These are phyloP conservation scores for Aspergillus funiculosus DNA, from an alignment of 495 filamentous ascomycete species.

Conservation along the genomic window DNA sequence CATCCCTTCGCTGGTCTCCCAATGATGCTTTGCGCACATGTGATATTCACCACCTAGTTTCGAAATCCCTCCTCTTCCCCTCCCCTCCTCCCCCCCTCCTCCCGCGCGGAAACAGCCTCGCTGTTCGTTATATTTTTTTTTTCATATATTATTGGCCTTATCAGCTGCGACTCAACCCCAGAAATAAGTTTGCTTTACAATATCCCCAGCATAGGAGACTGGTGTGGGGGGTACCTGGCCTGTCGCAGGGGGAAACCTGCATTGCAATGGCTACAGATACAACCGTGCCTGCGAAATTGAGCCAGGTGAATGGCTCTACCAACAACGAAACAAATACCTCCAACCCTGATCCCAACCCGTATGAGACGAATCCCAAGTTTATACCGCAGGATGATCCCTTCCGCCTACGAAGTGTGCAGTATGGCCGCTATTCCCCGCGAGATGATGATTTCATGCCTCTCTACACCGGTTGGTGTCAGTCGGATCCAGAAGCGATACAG, in stretches of 20 bases:
- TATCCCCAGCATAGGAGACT: background rate
- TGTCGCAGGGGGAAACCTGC: conserved; percentile 4
- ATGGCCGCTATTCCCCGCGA: conserved; percentile 40
- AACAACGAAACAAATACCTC: conserved; percentile 9
- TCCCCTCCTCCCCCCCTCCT: background rate
- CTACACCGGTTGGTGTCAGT: conserved; percentile 32
- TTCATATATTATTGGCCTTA: background rate
- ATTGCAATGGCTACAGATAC: conserved; percentile 24
- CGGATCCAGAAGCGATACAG: conserved; percentile 25
- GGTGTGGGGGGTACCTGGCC: conserved; percentile 2
- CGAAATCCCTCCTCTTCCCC: background rate
- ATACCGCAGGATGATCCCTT: conserved; percentile 38
- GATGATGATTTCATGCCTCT: conserved; percentile 36
- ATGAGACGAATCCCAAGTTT: conserved; percentile 32
- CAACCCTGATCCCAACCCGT: conserved; percentile 29
- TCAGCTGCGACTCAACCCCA: background rate
- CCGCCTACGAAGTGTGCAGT: conserved; percentile 30
- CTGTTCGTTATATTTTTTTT: background rate
- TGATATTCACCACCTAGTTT: background rate
- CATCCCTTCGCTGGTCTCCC: conserved; percentile 1
- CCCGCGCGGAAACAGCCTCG: background rate
- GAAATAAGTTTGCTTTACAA: background rate
- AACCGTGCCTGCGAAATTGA: conserved; percentile 19
- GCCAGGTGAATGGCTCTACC: conserved; percentile 25
- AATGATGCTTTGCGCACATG: conserved; percentile 26